Percentiles rank a stretch among this genome's conserved stretches.
Conservation (phyloP, 2,329 filamentous ascomycete genomes). For the Apiospora phragmitis region DNA sequence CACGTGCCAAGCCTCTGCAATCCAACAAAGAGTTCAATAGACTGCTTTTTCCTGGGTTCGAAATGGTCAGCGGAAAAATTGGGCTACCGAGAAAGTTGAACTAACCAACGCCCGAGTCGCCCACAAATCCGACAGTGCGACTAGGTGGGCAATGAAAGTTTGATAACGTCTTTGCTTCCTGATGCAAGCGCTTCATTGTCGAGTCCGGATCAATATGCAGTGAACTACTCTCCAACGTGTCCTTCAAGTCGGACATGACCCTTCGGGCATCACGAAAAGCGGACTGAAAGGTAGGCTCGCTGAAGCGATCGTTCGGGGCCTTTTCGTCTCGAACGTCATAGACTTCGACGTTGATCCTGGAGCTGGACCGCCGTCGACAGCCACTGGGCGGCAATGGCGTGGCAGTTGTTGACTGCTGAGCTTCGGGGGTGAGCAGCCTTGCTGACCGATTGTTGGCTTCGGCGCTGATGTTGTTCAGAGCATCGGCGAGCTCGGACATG, state of each 20-base stretch:
- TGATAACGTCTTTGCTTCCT: not conserved
- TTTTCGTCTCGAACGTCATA: conserved; percentile 31
- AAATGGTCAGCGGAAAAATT: not conserved
- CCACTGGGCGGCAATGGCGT: not conserved
- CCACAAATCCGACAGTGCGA: not conserved
- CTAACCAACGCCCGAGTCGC: conserved; percentile 1
- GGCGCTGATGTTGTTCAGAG: not conserved
- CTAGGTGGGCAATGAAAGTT: not conserved
- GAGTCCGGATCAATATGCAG: conserved; percentile 40
- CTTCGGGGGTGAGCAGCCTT: not conserved
- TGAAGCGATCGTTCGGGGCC: conserved; percentile 36
- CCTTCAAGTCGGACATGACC: conserved; percentile 30
- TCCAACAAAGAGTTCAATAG: not conserved
- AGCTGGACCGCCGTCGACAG: conserved; percentile 14
- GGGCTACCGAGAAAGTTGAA: not conserved
- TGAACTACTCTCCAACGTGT: conserved; percentile 34
- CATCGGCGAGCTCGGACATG: not conserved
- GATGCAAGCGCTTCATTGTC: conserved; percentile 28
- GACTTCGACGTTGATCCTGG: not conserved
- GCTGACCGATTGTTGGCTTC: not conserved
- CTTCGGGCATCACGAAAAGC: conserved; percentile 34
- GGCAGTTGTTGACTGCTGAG: not conserved
- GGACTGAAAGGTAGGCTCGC: conserved; percentile 35
- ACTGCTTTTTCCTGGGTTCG: not conserved
- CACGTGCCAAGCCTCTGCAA: not conserved